A percentile compares a stretch with the other conserved stretches of the same genome.
Conservation (phyloP, 345 rosid species). For the Lumnitzera racemosa region DNA sequence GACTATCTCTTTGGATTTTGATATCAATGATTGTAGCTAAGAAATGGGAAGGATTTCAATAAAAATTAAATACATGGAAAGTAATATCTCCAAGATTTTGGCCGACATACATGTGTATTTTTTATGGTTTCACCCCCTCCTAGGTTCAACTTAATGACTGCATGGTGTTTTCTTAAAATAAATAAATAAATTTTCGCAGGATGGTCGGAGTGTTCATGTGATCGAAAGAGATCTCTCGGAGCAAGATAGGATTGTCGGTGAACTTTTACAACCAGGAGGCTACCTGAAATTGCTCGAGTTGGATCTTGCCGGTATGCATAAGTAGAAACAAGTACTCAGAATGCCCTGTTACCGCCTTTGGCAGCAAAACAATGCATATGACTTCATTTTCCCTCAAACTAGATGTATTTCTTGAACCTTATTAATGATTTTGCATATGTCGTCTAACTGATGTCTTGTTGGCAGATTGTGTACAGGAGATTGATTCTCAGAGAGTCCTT, state of each 20-base stretch:
- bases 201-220: conserved; percentile 46
- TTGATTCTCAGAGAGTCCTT: conserved; percentile 32
- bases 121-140: too few species aligned
- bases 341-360: too few species aligned
- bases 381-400: too few species aligned
- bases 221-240: conserved; percentile 52
- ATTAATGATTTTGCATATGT: too few species aligned
- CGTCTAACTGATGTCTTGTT: not conserved
- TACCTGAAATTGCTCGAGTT: conserved; percentile 45
- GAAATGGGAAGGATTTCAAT: too few species aligned
- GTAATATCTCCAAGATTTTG: too few species aligned
- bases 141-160: not conserved
- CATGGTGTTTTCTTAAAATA: not conserved
- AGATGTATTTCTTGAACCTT: too few species aligned
- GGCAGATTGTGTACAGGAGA: conserved; percentile 38
- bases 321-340: not conserved
- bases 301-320: conserved; percentile 40
- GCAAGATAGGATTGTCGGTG: conserved; percentile 57
- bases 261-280: conserved; percentile 58
- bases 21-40: too few species aligned
- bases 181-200: conserved; percentile 16
- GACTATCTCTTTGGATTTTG: too few species aligned
- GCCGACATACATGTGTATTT: too few species aligned
- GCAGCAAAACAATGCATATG: too few species aligned
- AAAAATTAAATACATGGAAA: too few species aligned